These are phyloP conservation scores for Ulmus americana DNA, from an alignment of 331 rosid species.

Conservation along the genomic window DNA sequence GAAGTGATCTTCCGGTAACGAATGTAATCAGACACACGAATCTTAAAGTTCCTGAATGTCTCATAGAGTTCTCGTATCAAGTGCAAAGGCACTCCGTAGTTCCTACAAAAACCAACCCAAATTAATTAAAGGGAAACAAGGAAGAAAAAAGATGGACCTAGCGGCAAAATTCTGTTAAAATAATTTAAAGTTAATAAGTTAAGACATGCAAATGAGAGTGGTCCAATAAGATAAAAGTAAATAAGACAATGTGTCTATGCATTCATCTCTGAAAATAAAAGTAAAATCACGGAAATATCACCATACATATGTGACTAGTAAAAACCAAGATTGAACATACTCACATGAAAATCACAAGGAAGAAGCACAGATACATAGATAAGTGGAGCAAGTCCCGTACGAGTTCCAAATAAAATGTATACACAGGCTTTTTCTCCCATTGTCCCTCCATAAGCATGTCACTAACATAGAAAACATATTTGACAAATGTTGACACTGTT, in stretches of 20 bases:
- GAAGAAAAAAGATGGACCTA: background rate
- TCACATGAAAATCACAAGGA: conserved; percentile 88
- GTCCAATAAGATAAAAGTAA: background rate
- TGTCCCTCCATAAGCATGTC: conserved; percentile 99
- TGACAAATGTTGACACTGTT: conserved; percentile 74
- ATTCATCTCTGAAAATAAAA: background rate
- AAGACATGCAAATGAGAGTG: background rate
- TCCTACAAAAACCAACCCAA: conserved; percentile 40
- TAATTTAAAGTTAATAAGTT: background rate
- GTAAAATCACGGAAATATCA: background rate
- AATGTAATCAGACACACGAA: conserved; percentile 77
- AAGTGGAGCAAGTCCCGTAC: conserved; percentile 91
- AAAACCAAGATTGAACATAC: conserved; percentile 24
- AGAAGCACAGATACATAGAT: conserved; percentile 93
- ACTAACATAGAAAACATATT: conserved; percentile 80
- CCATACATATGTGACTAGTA: background rate
- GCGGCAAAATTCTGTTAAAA: background rate
- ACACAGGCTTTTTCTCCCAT: conserved; percentile 94
- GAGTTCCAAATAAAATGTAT: conserved; percentile 92
- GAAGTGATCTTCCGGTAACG: conserved; percentile 97
- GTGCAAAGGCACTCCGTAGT: conserved; percentile 93
- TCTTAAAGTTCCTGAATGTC: conserved; percentile 91
- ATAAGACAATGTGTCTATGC: background rate
- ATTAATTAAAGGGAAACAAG: conserved; percentile 3
- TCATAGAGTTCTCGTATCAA: conserved; percentile 93